A percentile compares a stretch with the other conserved stretches of the same genome.
These are phyloP conservation scores for Pseudogymnoascus sp. DNA, from an alignment of 2,329 filamentous ascomycete genomes.

Conservation along the genomic window DNA sequence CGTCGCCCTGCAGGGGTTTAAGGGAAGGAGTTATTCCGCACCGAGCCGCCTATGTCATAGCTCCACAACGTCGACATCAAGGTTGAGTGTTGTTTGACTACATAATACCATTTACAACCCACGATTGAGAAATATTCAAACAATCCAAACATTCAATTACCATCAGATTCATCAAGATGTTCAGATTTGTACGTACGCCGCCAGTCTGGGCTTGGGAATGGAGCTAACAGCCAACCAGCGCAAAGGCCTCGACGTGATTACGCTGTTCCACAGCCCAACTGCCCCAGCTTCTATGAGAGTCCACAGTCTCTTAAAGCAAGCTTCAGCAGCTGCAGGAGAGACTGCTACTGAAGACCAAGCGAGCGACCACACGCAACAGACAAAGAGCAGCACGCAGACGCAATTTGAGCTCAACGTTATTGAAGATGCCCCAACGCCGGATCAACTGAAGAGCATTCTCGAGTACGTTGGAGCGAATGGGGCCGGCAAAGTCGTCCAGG, in stretches of 20 bases:
- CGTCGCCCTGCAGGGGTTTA: constrained; percentile 1
- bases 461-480: constrained; percentile 65
- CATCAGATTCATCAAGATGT: constrained; percentile 23
- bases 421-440: constrained; percentile 67
- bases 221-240: constrained; percentile 37
- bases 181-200: constrained; percentile 25
- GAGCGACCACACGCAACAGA: constrained; percentile 54
- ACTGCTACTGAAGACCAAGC: constrained; percentile 68
- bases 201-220: background rate
- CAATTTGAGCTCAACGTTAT: constrained; percentile 84
- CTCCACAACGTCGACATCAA: background rate
- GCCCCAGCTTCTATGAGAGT: constrained; percentile 65
- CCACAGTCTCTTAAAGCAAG: constrained; percentile 70
- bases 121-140: background rate
- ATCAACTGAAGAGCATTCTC: constrained; percentile 76
- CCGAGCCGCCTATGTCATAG: constrained; percentile 9
- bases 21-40: constrained; percentile 5
- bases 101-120: background rate
- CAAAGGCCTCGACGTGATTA: constrained; percentile 83
- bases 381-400: constrained; percentile 44
- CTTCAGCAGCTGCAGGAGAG: constrained; percentile 58
- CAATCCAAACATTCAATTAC: background rate
- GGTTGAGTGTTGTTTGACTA: background rate
- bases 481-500: constrained; percentile 59
- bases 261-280: constrained; percentile 84